Base-by-base conservation (phyloP, 371 early-diverging fungal species). In the Mortierella sp. region DNA sequence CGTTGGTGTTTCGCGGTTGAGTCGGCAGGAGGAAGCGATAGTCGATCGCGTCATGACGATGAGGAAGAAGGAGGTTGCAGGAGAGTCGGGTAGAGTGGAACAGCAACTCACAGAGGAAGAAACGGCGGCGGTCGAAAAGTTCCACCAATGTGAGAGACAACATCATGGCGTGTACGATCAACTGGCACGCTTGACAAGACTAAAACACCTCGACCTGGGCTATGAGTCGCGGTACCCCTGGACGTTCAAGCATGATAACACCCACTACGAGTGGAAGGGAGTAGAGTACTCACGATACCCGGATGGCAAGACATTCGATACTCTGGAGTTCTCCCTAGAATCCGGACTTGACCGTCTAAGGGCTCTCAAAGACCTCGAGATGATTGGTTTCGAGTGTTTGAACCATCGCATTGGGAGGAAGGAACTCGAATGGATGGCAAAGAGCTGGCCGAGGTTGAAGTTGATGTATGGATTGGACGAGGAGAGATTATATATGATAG, bases 361-460 rank as follows among this genome's bases (percentile, higher is more conserved):
- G 0, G 68, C 70, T 24, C 50, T 54, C n/a, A 52, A 76, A 54
- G 6, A 52, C 26, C n/a, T 76, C 8, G 70, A 76, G 68, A 68
- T 76, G 76, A 52, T 54, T 52, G 76, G 76, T 5, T 68, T 76
- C 16, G 70, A 76, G 16, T 34, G 70, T 6, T 19, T 68, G n/a
- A 76, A 76, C 54, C 70, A 76, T n/a, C 28, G 50, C 70, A 70
- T 76, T 26, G 70, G 68, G 21, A 44, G 16, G 50, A 19, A 26
- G 14, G 76, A 76, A 38, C 14, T 76, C 26, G 70, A 68, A 0
- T 76, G 76, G 76, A 76, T 76, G 76, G 76, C 54, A 6, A n/a
- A 42, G 52, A 76, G 54, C n/a, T 76, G 76, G 76, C 76, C 54
- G 11, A 52, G 52, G 13, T 48, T 76, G 52, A 76, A 24, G 0